Base-by-base conservation (phyloP, 2,329 filamentous ascomycete species). In the Verticillium nubilum region DNA sequence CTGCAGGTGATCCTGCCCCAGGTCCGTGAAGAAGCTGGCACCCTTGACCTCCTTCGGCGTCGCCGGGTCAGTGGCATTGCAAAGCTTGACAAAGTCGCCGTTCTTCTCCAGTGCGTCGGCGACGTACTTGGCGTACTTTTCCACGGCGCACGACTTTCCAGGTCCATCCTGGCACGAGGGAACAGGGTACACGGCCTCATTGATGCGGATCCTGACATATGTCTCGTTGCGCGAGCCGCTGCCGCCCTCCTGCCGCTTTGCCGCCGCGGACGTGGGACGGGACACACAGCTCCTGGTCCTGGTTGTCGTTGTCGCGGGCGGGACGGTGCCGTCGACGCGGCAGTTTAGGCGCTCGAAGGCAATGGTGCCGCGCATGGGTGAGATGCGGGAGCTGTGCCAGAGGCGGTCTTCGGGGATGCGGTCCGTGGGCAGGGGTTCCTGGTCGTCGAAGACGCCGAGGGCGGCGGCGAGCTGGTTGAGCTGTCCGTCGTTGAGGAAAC, bases 401-500 rank as follows among this genome's bases (percentile, higher is more conserved):
- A 82, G 74, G 37, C 83, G 75, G 50, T 78, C 66, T 12, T 75
- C 70, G 13, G 81, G 74, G 29, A 81, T 80, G 29, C 71, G 69
- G 2, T 76, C 78, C 1, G 75, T 72, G 0, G 81, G 75, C 1
- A 89, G 76, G 2, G 75, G 68, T 3, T 71, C 65, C 64, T 88
- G 78, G 9, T 76, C 72, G 61, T 88, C 86, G 64, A 86, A 88
- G 1, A 88, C 78, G 1, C 86, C 87, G 17, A 81, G 79, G 5
- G 80, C 79, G 1, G 83, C 80, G 0, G 83, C 79, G 6, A 89
- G 73, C 70, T 89, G 81, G 55, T 80, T 85, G 47, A 89, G 77
- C 66, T 89, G 86, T 3, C 86, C 86, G 64, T 89, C 86, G 61
- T 89, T 88, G 37, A 86, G 73, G 68, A 90, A 90, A 1, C 78